Evolutionary conservation across 768 basidiomycete species (phyloP).

Genomic region (Phylloporus sp.): DNA sequence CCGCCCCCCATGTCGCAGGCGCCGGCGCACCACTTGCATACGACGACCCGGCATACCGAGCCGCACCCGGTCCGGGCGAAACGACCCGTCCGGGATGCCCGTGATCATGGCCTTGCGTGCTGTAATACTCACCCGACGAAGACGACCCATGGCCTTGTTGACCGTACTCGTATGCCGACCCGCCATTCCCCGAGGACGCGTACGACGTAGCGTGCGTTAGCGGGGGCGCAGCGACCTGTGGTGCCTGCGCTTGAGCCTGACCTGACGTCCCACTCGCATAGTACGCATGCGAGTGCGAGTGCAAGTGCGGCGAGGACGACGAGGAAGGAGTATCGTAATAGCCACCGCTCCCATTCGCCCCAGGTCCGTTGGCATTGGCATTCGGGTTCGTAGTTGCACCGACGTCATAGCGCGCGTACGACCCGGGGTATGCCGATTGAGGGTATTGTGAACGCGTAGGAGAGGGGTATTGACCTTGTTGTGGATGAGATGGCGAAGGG

Average conservation of each 20-base stretch:
- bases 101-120: slow-evolving; percentile 15
- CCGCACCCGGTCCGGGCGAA: slow-evolving; percentile 17
- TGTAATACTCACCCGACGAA: slow-evolving; percentile 24
- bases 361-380: slow-evolving; percentile 5
- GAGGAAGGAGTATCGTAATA: slow-evolving; percentile 26
- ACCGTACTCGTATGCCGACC: slow-evolving; percentile 22
- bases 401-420: slow-evolving; percentile 28
- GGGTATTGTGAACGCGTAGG: slow-evolving; percentile 25
- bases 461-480: slow-evolving; percentile 24
- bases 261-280: slow-evolving; percentile 17
- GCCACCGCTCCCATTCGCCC: slow-evolving; percentile 8
- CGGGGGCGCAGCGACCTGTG: slow-evolving; percentile 14
- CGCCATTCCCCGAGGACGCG: slow-evolving; percentile 19
- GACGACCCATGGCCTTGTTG: slow-evolving; percentile 16
- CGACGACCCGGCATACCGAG: slow-evolving; percentile 13
- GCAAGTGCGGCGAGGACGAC: slow-evolving; percentile 19
- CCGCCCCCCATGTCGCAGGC: slow-evolving; percentile 15
- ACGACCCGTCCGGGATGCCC: slow-evolving; percentile 13
- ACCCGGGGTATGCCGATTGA: slow-evolving; percentile 20
- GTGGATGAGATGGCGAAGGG: slow-evolving; percentile 15
- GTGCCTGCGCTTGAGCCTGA: slow-evolving; percentile 15
- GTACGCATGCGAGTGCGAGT: slow-evolving; percentile 18
- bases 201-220: slow-evolving; percentile 22
- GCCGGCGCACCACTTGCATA: slow-evolving; percentile 6
- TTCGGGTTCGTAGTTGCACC: slow-evolving; percentile 21